A percentile compares a stretch with the other conserved stretches of the same genome.
Evolutionary conservation across 106 monocot genomes (phyloP).

Genomic region (Acorus calamus): DNA sequence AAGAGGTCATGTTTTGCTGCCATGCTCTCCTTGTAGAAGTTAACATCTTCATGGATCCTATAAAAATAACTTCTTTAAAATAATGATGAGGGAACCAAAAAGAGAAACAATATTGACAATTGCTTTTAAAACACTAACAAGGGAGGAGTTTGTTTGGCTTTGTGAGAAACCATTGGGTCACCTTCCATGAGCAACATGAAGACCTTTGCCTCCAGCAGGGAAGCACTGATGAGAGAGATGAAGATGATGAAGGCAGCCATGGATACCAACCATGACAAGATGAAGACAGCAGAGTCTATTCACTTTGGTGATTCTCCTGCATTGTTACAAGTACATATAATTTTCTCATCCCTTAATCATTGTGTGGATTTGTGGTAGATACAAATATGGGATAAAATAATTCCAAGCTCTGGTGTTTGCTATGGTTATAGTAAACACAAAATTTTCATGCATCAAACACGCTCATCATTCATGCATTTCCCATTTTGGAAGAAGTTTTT

Average conservation of each 20-base stretch:
- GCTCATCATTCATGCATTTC: constrained; percentile 11
- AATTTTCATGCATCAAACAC: constrained; percentile 18
- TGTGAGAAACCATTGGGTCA: constrained; percentile 37
- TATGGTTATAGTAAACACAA: constrained; percentile 9
- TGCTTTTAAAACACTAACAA: constrained; percentile 16
- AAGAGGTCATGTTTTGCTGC: constrained; percentile 47
- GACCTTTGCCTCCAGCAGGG: constrained; percentile 24
- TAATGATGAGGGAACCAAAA: too few relatives aligned
- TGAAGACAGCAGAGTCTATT: neutral
- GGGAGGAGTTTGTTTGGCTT: constrained; percentile 7
- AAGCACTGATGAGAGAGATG: neutral
- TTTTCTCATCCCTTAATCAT: too few relatives aligned
- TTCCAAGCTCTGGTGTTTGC: neutral
- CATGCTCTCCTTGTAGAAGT: constrained; percentile 46
- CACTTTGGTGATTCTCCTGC: neutral
- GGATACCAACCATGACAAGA: neutral
- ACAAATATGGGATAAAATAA: too few relatives aligned
- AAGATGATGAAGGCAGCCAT: constrained; percentile 12
- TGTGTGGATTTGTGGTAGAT: neutral
- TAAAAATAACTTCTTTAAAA: neutral
- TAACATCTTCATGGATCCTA: constrained; percentile 34
- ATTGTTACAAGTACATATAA: neutral
- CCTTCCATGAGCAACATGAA: constrained; percentile 51
- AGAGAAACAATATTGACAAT: too few relatives aligned
- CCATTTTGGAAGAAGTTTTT: constrained; percentile 12